Base-by-base conservation (phyloP, 1,284 basidiomycete species). In the Cryptococcus sp. region DNA sequence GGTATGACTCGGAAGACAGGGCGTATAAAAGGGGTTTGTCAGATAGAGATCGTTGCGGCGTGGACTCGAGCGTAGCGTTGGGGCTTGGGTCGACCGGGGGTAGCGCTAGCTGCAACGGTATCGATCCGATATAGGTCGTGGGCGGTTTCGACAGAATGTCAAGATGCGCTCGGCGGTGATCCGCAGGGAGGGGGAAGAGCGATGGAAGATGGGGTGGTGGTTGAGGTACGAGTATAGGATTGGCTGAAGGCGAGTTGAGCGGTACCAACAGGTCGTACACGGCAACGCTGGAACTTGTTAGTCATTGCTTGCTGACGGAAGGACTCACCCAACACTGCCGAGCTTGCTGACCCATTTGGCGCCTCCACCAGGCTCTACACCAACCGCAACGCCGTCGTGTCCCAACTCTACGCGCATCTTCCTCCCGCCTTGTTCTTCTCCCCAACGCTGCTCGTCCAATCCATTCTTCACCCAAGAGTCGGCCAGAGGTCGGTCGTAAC, bases 181-280 rank as follows among this genome's bases (percentile, higher is more conserved):
- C 39, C 13, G 56, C 50, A 8, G 63, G 62, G 2, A 55, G 53
- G 10, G 73, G 71, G 54, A 75, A 73, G 4, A 78, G 59, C 0
- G 70, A 68, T 1, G 70, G 66, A 4, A 76, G 60, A 46, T 78
- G 69, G 10, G 73, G 68, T 3, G 68, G 70, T 23, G 78, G 77
- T 62, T 79, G 78, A 19, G 78, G 78, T 1, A 79, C 70, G n/a
- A 79, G 71, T 8, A 79, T 75, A 3, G 78, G 77, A 52, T 73
- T 72, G 19, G 71, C 66, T 1, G 69, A 65, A 7, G 66, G 54
- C 1, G 70, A 62, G 1, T 72, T 55, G 4, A 70, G 47, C 0
- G 78, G 76, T 3, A 74, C 65, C 7, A 79, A 70, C 11, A 79
- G 69, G 27, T 79, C 78, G 61, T 78, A 79, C 16, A 78, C 78